These are phyloP conservation scores for Pythium sukuiense DNA, from an alignment of 352 stramenopile species.

Conservation along the genomic window DNA sequence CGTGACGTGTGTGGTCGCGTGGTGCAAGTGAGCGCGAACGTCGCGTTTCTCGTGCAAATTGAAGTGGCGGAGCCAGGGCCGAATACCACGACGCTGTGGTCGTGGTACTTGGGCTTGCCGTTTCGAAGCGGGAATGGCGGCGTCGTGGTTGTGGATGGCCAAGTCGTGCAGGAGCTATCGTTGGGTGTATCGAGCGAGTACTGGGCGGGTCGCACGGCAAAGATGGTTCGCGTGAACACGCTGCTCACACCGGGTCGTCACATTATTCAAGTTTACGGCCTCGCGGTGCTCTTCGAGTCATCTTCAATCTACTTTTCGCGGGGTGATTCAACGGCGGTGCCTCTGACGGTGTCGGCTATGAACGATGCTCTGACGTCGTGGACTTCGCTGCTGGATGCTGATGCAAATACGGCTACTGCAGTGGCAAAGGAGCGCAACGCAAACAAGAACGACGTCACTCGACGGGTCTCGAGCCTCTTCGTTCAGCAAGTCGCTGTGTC, in stretches of 20 bases:
- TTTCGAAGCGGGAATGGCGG: slow-evolving; percentile 51
- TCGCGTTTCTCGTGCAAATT: slow-evolving; percentile 47
- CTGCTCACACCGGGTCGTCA: slow-evolving; percentile 39
- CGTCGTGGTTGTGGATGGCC: slow-evolving; percentile 44
- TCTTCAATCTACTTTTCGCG: slow-evolving; percentile 55
- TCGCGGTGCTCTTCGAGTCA: slow-evolving; percentile 42
- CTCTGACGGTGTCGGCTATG: slow-evolving; percentile 30
- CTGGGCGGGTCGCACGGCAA: slow-evolving; percentile 41
- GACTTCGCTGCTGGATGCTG: slow-evolving; percentile 34
- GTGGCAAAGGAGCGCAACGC: slow-evolving; percentile 39
- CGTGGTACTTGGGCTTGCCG: slow-evolving; percentile 55
- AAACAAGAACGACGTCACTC: slow-evolving; percentile 38
- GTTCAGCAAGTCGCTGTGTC: slow-evolving; percentile 40
- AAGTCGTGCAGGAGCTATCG: slow-evolving; percentile 44
- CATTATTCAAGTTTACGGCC: slow-evolving; percentile 48
- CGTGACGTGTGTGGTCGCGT: slow-evolving; percentile 50
- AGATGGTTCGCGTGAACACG: slow-evolving; percentile 44
- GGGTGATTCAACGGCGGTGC: slow-evolving; percentile 27
- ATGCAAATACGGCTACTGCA: slow-evolving; percentile 27
- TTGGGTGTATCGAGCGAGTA: slow-evolving; percentile 35
- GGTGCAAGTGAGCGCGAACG: slow-evolving; percentile 37
- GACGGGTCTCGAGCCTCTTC: slow-evolving; percentile 43
- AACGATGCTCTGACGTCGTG: slow-evolving; percentile 41
- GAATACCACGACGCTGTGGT: slow-evolving; percentile 36
- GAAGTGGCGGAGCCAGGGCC: slow-evolving; percentile 48